These are phyloP conservation scores for Ettlia oleoabundans DNA, from an alignment of 139 green algal genomes.

Conservation along the genomic window DNA sequence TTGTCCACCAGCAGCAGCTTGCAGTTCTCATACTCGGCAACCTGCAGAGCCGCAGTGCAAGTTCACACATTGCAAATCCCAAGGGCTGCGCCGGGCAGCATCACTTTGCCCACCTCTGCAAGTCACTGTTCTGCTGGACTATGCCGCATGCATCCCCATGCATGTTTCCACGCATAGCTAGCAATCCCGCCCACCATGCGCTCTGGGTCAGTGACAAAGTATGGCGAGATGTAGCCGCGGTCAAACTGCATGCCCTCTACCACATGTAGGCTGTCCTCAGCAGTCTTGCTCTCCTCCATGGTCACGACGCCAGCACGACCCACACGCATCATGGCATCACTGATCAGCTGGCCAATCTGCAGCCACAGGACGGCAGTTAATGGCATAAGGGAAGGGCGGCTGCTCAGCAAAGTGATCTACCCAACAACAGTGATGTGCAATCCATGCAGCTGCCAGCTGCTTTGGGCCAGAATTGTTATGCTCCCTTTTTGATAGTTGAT, in stretches of 20 bases:
- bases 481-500: too few species aligned
- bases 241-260: conserved; percentile 99
- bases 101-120: too few species aligned
- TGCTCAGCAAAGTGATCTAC: neutral
- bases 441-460: too few species aligned
- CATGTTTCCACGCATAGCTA: too few species aligned
- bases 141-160: too few species aligned
- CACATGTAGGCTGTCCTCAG: conserved; percentile 95
- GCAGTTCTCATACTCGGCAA: conserved; percentile 88
- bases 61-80: neutral
- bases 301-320: conserved; percentile 97
- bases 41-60: conserved; percentile 28
- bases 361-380: conserved; percentile 9
- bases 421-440: neutral
- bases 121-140: too few species aligned
- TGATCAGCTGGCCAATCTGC: conserved; percentile 94
- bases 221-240: conserved; percentile 98
- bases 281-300: conserved; percentile 97
- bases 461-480: too few species aligned
- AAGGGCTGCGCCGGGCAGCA: too few species aligned
- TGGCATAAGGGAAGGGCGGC: neutral
- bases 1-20: conserved; percentile 99
- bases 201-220: conserved; percentile 99
- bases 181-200: too few species aligned
- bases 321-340: conserved; percentile 91